Conservation (phyloP, 768 basidiomycete genomes). For the Omphalotus guepiniiformis region DNA sequence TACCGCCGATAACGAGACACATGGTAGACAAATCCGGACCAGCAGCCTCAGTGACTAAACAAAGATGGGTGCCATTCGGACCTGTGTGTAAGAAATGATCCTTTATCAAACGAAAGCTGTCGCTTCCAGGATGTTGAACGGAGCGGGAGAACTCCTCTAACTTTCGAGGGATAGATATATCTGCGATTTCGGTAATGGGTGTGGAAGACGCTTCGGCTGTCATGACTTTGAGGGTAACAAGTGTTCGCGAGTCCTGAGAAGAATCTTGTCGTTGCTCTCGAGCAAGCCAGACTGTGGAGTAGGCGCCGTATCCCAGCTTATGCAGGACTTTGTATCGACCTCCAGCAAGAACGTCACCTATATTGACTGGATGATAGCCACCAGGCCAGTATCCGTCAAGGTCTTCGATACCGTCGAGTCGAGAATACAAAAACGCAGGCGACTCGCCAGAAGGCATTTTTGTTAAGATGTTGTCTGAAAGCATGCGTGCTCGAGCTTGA, state of each 20-base stretch:
- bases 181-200: background rate
- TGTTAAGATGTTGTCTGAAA: no score
- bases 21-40: constrained; percentile 21
- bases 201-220: constrained; percentile 15
- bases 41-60: constrained; percentile 37
- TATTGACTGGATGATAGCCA: constrained; percentile 28
- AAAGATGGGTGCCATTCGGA: constrained; percentile 38
- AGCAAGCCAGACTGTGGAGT: constrained; percentile 36
- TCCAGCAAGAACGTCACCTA: constrained; percentile 37
- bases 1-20: no score
- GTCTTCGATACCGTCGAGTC: no score
- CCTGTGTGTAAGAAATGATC: constrained; percentile 36
- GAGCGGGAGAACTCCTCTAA: no score
- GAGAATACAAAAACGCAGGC: no score
- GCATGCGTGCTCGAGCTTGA: no score
- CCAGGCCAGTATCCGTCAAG: constrained; percentile 34
- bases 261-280: constrained; percentile 30
- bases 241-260: constrained; percentile 16
- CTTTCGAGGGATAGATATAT: constrained; percentile 10
- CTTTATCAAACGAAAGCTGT: background rate
- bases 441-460: no score
- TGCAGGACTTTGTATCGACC: constrained; percentile 44
- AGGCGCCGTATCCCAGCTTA: constrained; percentile 45
- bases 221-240: constrained; percentile 48
- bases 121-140: background rate